These are phyloP conservation scores for Amanita thiersii DNA, from an alignment of 768 basidiomycete genomes.

Conservation along the genomic window DNA sequence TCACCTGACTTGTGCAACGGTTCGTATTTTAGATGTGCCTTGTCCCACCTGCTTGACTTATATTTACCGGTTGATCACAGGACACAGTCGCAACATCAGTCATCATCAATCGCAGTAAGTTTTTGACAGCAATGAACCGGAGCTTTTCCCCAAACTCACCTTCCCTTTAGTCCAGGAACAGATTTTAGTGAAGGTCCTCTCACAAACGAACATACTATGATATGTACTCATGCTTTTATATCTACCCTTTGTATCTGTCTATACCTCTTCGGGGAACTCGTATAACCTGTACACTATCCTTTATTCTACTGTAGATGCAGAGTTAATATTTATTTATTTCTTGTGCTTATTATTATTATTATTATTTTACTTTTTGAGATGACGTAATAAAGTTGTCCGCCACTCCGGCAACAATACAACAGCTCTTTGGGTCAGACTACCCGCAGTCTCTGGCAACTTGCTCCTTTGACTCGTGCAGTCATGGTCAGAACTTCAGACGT, in stretches of 20 bases:
- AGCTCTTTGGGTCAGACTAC: background rate
- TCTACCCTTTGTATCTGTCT: background rate
- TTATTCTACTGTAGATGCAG: background rate
- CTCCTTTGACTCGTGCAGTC: conserved; percentile 12
- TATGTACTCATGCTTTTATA: background rate
- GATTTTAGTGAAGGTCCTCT: conserved; percentile 25
- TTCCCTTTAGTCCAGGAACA: conserved; percentile 24
- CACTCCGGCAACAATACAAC: background rate
- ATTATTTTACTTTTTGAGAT: background rate
- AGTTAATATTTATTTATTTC: background rate
- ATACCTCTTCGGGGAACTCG: too few relatives aligned
- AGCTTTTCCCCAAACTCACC: conserved; percentile 1
- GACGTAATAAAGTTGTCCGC: conserved; percentile 4
- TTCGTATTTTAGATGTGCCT: conserved; percentile 20
- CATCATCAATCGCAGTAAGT: conserved; percentile 41
- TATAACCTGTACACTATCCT: background rate
- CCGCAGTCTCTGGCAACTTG: conserved; percentile 11
- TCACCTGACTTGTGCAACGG: conserved; percentile 52
- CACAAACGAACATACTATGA: conserved; percentile 26
- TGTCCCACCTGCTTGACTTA: conserved; percentile 10
- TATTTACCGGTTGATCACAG: conserved; percentile 18
- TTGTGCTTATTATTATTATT: conserved; percentile 1
- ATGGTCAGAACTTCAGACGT: conserved; percentile 67
- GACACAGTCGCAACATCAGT: conserved; percentile 38
- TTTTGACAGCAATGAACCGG: background rate